These are phyloP conservation scores for Echites panduratus DNA, from an alignment of 257 asterid species.

Conservation along the genomic window DNA sequence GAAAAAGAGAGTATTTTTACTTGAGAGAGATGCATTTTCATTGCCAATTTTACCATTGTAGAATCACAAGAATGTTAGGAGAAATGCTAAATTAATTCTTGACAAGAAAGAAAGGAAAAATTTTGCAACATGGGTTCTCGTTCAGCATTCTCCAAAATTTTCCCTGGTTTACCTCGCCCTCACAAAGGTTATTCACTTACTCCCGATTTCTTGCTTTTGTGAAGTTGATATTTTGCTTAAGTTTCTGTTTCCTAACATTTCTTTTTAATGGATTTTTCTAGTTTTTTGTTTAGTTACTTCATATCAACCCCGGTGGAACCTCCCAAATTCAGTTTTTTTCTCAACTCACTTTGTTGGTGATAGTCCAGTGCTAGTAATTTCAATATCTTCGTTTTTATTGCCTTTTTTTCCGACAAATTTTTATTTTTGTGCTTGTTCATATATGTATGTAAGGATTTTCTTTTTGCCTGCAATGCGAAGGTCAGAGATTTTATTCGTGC, in stretches of 20 bases:
- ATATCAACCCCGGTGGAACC: constrained; percentile 12
- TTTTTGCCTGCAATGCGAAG: constrained; percentile 29
- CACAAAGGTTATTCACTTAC: constrained; percentile 40
- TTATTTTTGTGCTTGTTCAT: background rate
- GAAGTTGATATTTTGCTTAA: background rate
- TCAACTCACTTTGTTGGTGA: constrained; percentile 65
- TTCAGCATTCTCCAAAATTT: constrained; percentile 34
- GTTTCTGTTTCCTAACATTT: background rate
- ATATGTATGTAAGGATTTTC: constrained; percentile 6
- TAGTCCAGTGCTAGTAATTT: constrained; percentile 59
- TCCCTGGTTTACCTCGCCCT: constrained; percentile 29
- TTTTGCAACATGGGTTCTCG: constrained; percentile 48
- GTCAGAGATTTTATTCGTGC: constrained; percentile 82
- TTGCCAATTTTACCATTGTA: background rate
- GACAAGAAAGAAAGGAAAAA: background rate
- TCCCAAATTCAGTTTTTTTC: constrained; percentile 38
- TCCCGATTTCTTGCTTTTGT: background rate
- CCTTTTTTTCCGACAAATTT: background rate
- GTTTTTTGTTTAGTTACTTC: constrained; percentile 40
- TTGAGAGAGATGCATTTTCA: background rate
- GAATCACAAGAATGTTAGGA: background rate
- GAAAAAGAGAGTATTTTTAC: no score
- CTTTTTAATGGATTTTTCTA: background rate
- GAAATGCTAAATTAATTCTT: background rate
- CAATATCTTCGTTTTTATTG: constrained; percentile 2